A percentile compares a stretch with the other conserved stretches of the same genome.
Evolutionary conservation across 1,139 yeast species (phyloP).

Genomic region (Insectozyma bohioensis): DNA sequence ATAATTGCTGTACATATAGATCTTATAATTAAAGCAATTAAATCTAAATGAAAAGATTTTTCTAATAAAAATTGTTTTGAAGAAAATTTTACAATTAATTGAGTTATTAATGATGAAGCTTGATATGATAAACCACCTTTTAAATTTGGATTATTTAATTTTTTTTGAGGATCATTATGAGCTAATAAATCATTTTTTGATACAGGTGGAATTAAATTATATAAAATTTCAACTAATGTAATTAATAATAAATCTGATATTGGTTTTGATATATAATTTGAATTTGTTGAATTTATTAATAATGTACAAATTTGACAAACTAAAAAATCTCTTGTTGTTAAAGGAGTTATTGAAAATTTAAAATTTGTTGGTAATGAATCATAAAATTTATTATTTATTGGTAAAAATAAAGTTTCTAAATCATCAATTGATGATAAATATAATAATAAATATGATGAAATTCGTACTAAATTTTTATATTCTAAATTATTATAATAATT

Average conservation of each 20-base stretch:
- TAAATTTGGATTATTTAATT: slow-evolving; percentile 32
- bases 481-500: slow-evolving; percentile 32
- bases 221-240: slow-evolving; percentile 55
- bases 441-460: slow-evolving; percentile 60
- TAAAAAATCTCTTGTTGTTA: slow-evolving; percentile 63
- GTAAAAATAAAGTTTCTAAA: slow-evolving; percentile 34
- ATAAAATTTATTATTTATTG: slow-evolving; percentile 39
- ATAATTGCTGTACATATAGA: slow-evolving; percentile 52
- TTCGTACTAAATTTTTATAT: slow-evolving; percentile 52
- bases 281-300: slow-evolving; percentile 10
- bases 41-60: slow-evolving; percentile 51
- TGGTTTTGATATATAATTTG: slow-evolving; percentile 5
- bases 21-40: slow-evolving; percentile 57
- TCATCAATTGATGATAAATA: slow-evolving; percentile 53
- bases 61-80: slow-evolving; percentile 41
- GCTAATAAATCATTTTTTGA: slow-evolving; percentile 16
- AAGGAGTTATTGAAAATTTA: slow-evolving; percentile 34
- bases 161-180: slow-evolving; percentile 25
- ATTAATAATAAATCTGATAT: slow-evolving; percentile 12
- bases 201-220: slow-evolving; percentile 57
- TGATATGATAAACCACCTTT: slow-evolving; percentile 58
- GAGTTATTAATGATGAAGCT: slow-evolving; percentile 57
- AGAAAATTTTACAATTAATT: slow-evolving; percentile 50
- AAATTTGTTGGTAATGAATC: slow-evolving; percentile 49
- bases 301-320: slow-evolving; percentile 49